phyloP scores from a whole-genome alignment of 1,284 basidiomycete species.

The Leccinum colubrinum region DNA sequence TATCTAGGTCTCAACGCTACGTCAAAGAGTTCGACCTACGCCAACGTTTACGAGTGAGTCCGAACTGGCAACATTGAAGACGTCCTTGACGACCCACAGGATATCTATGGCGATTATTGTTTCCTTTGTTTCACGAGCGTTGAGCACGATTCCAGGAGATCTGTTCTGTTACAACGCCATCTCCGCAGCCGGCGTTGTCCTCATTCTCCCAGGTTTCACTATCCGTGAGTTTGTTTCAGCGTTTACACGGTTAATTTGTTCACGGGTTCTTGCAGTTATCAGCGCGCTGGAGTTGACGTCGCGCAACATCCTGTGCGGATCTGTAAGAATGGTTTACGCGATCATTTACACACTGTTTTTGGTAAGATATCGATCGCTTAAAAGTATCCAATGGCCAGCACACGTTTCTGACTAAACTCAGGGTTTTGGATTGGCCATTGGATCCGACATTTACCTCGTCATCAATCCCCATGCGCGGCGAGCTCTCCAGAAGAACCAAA shows the following conservation, averaged over 20 bases:
- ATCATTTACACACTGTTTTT: conserved; percentile 87
- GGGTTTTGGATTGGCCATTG: conserved; percentile 86
- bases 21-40: conserved; percentile 79
- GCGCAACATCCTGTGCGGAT: conserved; percentile 79
- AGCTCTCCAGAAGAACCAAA: conserved; percentile 43
- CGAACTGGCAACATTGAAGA: background rate
- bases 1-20: conserved; percentile 78
- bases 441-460: conserved; percentile 81
- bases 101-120: conserved; percentile 82
- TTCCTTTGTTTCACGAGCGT: conserved; percentile 73
- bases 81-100: conserved; percentile 37
- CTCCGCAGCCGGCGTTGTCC: conserved; percentile 77
- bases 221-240: conserved; percentile 51
- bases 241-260: conserved; percentile 9
- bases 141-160: conserved; percentile 66
- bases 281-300: conserved; percentile 83
- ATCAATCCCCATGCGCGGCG: conserved; percentile 66
- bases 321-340: conserved; percentile 86
- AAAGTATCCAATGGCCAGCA: background rate
- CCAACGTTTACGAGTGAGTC: conserved; percentile 86
- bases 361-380: conserved; percentile 35
- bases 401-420: conserved; percentile 28
- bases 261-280: conserved; percentile 51
- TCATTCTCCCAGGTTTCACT: conserved; percentile 79
- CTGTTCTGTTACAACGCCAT: conserved; percentile 84